Conservation (phyloP, 495 filamentous ascomycete species). For the Letharia columbiana region DNA sequence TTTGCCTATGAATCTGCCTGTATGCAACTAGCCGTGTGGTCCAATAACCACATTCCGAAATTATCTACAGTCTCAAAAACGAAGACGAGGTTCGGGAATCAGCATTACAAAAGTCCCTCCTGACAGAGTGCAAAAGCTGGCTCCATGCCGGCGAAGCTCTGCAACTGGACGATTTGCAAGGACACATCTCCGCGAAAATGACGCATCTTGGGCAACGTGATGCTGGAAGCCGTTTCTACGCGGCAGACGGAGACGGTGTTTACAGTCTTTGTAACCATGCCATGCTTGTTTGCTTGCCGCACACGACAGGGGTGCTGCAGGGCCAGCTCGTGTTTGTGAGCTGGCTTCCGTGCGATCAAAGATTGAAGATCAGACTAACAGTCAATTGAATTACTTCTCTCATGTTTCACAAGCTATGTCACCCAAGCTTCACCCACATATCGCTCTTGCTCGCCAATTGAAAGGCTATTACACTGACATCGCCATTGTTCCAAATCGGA, state of each 20-base stretch:
- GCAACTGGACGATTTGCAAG: slow-evolving; percentile 7
- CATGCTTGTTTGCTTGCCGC: slow-evolving; percentile 8
- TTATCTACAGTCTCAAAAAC: slow-evolving; percentile 1
- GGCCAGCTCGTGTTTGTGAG: slow-evolving; percentile 10
- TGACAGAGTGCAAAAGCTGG: neutral
- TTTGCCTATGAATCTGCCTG: neutral
- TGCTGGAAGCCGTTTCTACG: slow-evolving; percentile 4
- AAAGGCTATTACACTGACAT: slow-evolving; percentile 4
- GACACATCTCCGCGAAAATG: neutral
- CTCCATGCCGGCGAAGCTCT: neutral
- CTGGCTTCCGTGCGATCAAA: slow-evolving; percentile 14
- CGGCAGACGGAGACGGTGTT: neutral
- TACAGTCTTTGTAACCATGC: slow-evolving; percentile 1
- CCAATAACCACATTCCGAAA: slow-evolving; percentile 11
- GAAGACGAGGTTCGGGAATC: neutral
- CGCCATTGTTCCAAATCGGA: slow-evolving; percentile 5
- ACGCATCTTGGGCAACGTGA: slow-evolving; percentile 5
- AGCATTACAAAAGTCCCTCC: neutral
- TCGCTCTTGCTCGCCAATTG: neutral
- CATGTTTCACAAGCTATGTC: slow-evolving; percentile 6
- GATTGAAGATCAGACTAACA: slow-evolving; percentile 5
- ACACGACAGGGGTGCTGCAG: neutral
- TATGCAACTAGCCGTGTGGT: slow-evolving; percentile 4
- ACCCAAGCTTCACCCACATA: slow-evolving; percentile 1
- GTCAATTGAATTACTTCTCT: slow-evolving; percentile 2